phyloP scores from a whole-genome alignment of 352 stramenopile genomes.

The Peronosclerospora sorghi region DNA sequence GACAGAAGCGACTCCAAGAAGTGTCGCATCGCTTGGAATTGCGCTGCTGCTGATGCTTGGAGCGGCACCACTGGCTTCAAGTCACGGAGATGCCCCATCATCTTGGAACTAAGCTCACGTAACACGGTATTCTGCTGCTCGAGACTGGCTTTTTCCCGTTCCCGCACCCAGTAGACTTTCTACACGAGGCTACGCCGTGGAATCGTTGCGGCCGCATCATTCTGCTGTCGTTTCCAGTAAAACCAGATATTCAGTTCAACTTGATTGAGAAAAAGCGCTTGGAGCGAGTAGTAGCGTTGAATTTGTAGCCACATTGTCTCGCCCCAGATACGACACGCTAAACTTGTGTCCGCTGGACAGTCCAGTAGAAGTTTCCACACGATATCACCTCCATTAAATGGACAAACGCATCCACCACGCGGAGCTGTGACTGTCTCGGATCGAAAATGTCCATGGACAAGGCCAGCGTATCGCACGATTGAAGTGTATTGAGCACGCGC shows the following conservation, averaged over 20 bases:
- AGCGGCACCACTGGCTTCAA: slow-evolving; percentile 5
- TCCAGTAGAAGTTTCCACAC: slow-evolving; percentile 37
- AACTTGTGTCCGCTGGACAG: slow-evolving; percentile 20
- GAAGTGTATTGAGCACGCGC: slow-evolving; percentile 45
- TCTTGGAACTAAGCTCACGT: slow-evolving; percentile 12
- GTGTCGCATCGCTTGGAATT: slow-evolving; percentile 7
- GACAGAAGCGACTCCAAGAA: slow-evolving; percentile 18
- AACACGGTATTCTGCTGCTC: slow-evolving; percentile 11
- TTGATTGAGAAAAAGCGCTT: slow-evolving; percentile 60
- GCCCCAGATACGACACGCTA: slow-evolving; percentile 30
- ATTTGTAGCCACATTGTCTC: slow-evolving; percentile 57
- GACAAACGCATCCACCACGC: slow-evolving; percentile 21
- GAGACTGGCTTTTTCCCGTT: slow-evolving; percentile 29
- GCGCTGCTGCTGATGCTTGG: neutral
- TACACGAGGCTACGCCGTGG: slow-evolving; percentile 30
- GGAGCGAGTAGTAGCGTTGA: slow-evolving; percentile 52
- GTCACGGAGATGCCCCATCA: slow-evolving; percentile 10
- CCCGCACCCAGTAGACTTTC: slow-evolving; percentile 35
- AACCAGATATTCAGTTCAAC: slow-evolving; percentile 70
- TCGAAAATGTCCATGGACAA: slow-evolving; percentile 34
- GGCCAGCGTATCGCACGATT: slow-evolving; percentile 62
- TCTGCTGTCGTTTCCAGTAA: slow-evolving; percentile 32
- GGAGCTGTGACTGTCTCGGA: too few species aligned
- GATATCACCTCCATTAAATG: slow-evolving; percentile 44
- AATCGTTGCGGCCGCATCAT: slow-evolving; percentile 21